Evolutionary conservation across 1,284 basidiomycete genomes (phyloP), one percentile per base, ranked within the genome.

Genomic region (Boletus semigastroideus): DNA sequence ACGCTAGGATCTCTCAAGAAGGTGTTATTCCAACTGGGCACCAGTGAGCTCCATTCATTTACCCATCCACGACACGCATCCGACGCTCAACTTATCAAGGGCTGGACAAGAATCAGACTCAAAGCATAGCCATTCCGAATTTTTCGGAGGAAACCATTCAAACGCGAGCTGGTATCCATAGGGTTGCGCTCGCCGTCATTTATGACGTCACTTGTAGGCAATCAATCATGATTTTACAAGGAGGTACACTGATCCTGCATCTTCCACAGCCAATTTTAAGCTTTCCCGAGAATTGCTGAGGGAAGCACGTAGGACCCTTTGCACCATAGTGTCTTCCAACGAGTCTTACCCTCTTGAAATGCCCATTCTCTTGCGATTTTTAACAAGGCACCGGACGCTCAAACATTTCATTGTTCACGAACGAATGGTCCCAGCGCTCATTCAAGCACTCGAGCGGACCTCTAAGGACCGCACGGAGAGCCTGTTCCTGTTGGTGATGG

Each of bases 1-100:
- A 19, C 46, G 2, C 5, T 56, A 2, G 8, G n/a, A n/a, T 51
- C 1, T 16, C 39, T 48, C 1, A 28, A 36, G n/a, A 36, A 36
- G 7, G 46, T 55, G 17, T 13, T 58, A 13, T 38, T 33, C 33
- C 53, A 55, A 28, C 48, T 58, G 22, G 25, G 40, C 27, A 36
- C 17, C 12, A 10, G 56, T 56, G 39, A 13, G 56, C 17, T 34
- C 5, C 6, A 34, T 16, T 11, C 6, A 43, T 10, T 25, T 2
- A 16, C 12, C 19, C 13, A 2, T 5, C 31, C 3, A 13, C 4
- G 10, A 28, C 20, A 11, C 5, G 22, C 7, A 22, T 10, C 17
- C 44, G 13, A 46, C 7, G 4, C 34, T n/a, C 17, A 22, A n/a
- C 14, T 22, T 22, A 5, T 44, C 8, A 1, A 57, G 41, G 20